phyloP scores from a whole-genome alignment of 768 basidiomycete genomes.

The Lenzites betulinus region DNA sequence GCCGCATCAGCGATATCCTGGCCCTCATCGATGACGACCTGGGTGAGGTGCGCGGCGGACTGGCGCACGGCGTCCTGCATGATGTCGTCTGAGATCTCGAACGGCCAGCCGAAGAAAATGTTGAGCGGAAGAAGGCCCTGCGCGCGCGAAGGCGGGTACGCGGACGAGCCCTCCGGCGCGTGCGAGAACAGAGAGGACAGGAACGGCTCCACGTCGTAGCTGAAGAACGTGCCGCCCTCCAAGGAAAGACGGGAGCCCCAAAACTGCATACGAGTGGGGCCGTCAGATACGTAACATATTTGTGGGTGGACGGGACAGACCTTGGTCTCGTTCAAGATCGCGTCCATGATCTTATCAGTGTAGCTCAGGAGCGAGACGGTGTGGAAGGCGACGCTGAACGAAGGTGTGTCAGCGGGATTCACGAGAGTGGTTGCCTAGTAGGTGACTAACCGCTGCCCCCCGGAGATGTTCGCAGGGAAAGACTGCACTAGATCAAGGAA shows the following conservation, averaged over 20 bases:
- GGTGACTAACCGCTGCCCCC: constrained; percentile 28
- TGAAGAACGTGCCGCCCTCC: constrained; percentile 38
- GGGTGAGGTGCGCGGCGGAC: constrained; percentile 43
- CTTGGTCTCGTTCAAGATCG: constrained; percentile 46
- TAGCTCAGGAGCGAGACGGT: constrained; percentile 44
- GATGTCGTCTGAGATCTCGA: constrained; percentile 39
- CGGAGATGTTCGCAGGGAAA: constrained; percentile 39
- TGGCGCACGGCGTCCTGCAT: constrained; percentile 43
- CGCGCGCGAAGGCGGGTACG: constrained; percentile 49
- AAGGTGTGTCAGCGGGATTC: not conserved
- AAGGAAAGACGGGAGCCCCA: constrained; percentile 44
- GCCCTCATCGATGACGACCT: constrained; percentile 42
- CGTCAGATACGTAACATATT: too few relatives aligned
- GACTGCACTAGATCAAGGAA: constrained; percentile 44
- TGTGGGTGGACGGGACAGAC: constrained; percentile 29
- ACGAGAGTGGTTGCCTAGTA: too few relatives aligned
- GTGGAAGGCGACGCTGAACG: constrained; percentile 34
- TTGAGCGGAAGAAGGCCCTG: constrained; percentile 46
- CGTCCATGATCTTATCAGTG: constrained; percentile 40
- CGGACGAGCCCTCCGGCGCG: constrained; percentile 36
- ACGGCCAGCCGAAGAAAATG: constrained; percentile 46
- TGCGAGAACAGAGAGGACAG: constrained; percentile 43
- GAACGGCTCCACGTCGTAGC: constrained; percentile 56
- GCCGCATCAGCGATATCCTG: constrained; percentile 42
- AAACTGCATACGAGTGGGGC: constrained; percentile 35